These are phyloP conservation scores for Kluyveromyces starmeri DNA, from an alignment of 805 yeast species.

Conservation along the genomic window DNA sequence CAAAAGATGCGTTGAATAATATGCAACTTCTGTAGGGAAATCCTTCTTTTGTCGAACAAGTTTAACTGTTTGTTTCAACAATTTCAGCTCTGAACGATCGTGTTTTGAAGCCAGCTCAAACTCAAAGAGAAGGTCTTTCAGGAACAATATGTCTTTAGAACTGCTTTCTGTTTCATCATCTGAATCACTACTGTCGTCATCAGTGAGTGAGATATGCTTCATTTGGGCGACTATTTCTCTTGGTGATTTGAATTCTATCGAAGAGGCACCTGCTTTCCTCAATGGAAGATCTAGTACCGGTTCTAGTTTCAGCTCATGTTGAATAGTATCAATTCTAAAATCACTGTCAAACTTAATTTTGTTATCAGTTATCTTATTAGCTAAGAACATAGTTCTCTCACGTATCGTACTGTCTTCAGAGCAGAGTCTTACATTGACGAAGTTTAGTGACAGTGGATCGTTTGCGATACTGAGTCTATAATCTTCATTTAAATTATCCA, in stretches of 20 bases:
- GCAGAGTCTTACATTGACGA: conserved; percentile 22
- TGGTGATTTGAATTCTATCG: not conserved
- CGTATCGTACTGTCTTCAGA: conserved; percentile 17
- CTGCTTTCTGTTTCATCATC: conserved; percentile 30
- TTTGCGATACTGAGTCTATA: conserved; percentile 12
- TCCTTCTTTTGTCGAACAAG: conserved; percentile 56
- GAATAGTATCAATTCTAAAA: conserved; percentile 17
- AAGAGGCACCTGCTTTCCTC: no score
- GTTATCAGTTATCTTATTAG: conserved; percentile 21
- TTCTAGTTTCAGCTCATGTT: conserved; percentile 3
- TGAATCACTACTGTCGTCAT: conserved; percentile 28
- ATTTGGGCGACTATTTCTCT: not conserved
- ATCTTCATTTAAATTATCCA: conserved; percentile 7
- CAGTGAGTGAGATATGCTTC: conserved; percentile 4
- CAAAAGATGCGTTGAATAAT: conserved; percentile 48
- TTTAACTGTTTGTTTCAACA: conserved; percentile 33
- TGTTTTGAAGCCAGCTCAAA: conserved; percentile 37
- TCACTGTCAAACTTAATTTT: conserved; percentile 24
- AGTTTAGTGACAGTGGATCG: conserved; percentile 17
- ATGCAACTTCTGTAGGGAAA: conserved; percentile 52
- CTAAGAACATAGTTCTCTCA: conserved; percentile 30
- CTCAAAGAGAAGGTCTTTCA: conserved; percentile 61
- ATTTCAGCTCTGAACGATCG: conserved; percentile 35
- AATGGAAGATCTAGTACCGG: not conserved
- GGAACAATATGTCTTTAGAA: conserved; percentile 53